Conservation (phyloP, 805 yeast genomes). For the Yamadazyma laniorum region DNA sequence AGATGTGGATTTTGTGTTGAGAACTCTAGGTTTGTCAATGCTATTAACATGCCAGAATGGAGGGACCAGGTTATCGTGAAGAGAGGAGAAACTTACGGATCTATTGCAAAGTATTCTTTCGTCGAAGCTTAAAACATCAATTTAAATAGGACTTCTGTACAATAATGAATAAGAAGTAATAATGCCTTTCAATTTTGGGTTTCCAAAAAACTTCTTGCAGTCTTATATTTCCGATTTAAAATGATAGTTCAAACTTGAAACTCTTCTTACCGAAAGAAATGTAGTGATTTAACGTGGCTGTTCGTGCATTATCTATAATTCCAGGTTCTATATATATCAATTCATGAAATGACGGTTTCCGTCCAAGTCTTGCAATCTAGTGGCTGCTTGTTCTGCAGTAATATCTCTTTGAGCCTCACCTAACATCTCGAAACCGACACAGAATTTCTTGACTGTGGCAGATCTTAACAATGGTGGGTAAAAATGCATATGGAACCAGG, state of each 20-base stretch:
- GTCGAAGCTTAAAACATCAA: background rate
- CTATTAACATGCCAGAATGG: slow-evolving; percentile 50
- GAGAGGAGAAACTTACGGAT: slow-evolving; percentile 54
- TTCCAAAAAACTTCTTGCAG: no score
- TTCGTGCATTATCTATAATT: slow-evolving; percentile 1
- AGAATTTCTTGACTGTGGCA: slow-evolving; percentile 71
- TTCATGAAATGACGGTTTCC: slow-evolving; percentile 37
- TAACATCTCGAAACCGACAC: slow-evolving; percentile 69
- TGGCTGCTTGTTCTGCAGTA: slow-evolving; percentile 68
- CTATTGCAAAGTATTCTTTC: slow-evolving; percentile 35
- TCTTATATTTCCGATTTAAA: no score
- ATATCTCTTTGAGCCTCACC: slow-evolving; percentile 72
- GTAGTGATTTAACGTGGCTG: no score
- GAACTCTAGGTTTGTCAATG: slow-evolving; percentile 58
- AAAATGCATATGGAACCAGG: slow-evolving; percentile 70
- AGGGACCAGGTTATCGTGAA: slow-evolving; percentile 42
- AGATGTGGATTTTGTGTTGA: slow-evolving; percentile 61
- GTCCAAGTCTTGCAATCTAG: slow-evolving; percentile 43
- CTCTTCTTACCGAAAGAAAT: no score
- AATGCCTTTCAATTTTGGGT: no score
- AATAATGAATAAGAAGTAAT: no score
- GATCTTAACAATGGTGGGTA: slow-evolving; percentile 75
- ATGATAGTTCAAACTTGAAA: no score
- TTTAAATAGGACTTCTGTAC: no score
- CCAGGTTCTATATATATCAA: slow-evolving; percentile 5